Evolutionary conservation across 441 rosid genomes (phyloP).

Genomic region (Capsella rubella): DNA sequence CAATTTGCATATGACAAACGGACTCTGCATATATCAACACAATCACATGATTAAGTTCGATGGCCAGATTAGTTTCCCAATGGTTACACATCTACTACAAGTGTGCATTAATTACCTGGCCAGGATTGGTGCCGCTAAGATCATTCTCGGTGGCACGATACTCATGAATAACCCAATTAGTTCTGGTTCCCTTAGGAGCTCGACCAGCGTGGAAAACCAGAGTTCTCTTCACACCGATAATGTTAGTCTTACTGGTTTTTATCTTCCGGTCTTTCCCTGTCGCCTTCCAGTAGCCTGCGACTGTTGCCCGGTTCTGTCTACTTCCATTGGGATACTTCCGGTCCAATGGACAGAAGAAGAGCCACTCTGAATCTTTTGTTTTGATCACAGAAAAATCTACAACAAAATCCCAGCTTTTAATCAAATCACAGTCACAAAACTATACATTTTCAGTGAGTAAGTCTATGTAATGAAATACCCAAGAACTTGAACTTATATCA

Average conservation of each 20-base stretch:
- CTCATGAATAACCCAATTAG: slow-evolving; percentile 93
- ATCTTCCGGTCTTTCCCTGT: slow-evolving; percentile 89
- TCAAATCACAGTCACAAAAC: not conserved
- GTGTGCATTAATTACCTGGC: slow-evolving; percentile 35
- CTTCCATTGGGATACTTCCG: slow-evolving; percentile 95
- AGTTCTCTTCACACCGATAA: slow-evolving; percentile 94
- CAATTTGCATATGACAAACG: slow-evolving; percentile 78
- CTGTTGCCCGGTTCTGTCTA: slow-evolving; percentile 86
- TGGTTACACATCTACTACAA: not conserved
- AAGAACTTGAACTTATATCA: not conserved
- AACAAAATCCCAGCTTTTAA: slow-evolving; percentile 1
- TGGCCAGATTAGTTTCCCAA: not conserved
- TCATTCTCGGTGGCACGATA: slow-evolving; percentile 55
- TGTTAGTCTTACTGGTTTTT: slow-evolving; percentile 58
- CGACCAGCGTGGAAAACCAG: slow-evolving; percentile 95
- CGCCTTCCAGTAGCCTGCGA: slow-evolving; percentile 96
- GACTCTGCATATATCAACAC: slow-evolving; percentile 54
- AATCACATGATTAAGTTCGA: slow-evolving; percentile 16
- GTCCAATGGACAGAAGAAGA: slow-evolving; percentile 94
- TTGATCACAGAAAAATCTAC: slow-evolving; percentile 62
- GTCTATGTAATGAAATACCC: slow-evolving; percentile 5
- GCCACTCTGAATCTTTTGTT: slow-evolving; percentile 84
- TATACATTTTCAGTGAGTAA: not conserved
- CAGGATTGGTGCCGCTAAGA: slow-evolving; percentile 41
- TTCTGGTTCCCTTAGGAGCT: slow-evolving; percentile 87